phyloP scores from a whole-genome alignment of 306 rosid species.

The Benincasa hispida region DNA sequence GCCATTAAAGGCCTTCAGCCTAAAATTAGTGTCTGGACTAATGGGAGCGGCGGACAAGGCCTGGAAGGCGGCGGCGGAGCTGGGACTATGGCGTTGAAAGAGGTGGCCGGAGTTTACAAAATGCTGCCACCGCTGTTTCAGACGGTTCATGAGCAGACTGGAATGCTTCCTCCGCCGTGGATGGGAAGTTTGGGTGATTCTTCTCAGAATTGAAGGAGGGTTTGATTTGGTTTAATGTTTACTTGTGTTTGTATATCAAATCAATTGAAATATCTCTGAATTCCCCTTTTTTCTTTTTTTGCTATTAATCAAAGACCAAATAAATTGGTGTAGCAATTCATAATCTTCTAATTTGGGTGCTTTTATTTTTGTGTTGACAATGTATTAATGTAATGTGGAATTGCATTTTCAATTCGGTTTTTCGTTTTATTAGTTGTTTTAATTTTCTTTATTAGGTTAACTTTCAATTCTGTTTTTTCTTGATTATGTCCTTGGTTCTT shows the following conservation, averaged over 20 bases:
- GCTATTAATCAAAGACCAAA: neutral
- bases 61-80: constrained; percentile 11
- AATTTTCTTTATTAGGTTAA: too few species aligned
- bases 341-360: too few species aligned
- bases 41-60: neutral
- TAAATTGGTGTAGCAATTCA: neutral
- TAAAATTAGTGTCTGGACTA: constrained; percentile 26
- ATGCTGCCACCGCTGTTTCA: constrained; percentile 24
- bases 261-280: neutral
- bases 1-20: constrained; percentile 22
- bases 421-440: too few species aligned
- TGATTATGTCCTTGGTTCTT: too few species aligned
- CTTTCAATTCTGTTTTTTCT: too few species aligned
- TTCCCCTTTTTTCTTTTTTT: too few species aligned
- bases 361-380: too few species aligned
- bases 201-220: neutral
- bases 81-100: constrained; percentile 14
- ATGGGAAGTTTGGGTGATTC: constrained; percentile 23
- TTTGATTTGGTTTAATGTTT: neutral
- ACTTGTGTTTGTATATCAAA: neutral
- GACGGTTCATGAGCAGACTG: constrained; percentile 29
- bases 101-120: constrained; percentile 19
- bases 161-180: constrained; percentile 23
- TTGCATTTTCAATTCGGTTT: too few species aligned
- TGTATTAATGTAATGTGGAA: too few species aligned